Percentiles rank a stretch among this genome's conserved stretches.
Conservation (phyloP, 2,329 filamentous ascomycete species). For the Blastomyces emzantsi region DNA sequence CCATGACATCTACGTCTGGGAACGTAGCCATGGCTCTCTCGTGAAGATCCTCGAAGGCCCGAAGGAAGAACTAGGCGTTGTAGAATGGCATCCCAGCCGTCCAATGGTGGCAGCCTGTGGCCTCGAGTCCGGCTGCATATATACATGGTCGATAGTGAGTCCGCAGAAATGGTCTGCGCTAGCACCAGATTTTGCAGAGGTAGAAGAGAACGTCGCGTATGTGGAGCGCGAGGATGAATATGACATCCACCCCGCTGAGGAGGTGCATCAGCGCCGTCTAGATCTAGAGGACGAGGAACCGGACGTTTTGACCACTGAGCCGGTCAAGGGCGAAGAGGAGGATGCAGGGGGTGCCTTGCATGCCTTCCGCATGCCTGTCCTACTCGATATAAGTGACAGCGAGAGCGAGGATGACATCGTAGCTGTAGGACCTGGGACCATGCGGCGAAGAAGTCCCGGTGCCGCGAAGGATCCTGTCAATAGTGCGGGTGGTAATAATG, state of each 20-base stretch:
- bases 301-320: conserved; percentile 74
- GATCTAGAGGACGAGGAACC: conserved; percentile 91
- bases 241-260: conserved; percentile 91
- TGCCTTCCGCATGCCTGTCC: conserved; percentile 81
- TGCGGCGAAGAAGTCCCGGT: conserved; percentile 75
- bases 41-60: conserved; percentile 96
- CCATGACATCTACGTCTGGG: conserved; percentile 97
- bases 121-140: conserved; percentile 84
- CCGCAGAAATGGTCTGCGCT: conserved; percentile 96
- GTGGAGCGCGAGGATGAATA: conserved; percentile 95
- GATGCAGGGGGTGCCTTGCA: conserved; percentile 39
- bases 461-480: conserved; percentile 57
- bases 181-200: conserved; percentile 92
- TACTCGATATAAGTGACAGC: conserved; percentile 87
- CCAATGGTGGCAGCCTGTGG: conserved; percentile 86
- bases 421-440: conserved; percentile 64
- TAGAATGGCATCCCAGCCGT: conserved; percentile 91
- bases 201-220: conserved; percentile 97
- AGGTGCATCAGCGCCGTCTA: conserved; percentile 81
- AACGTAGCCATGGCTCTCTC: conserved; percentile 82
- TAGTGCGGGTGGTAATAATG: conserved; percentile 26
- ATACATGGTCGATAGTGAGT: conserved; percentile 91
- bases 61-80: conserved; percentile 90
- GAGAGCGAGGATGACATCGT: conserved; percentile 88
- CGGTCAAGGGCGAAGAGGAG: conserved; percentile 51